Evolutionary conservation across 2,329 filamentous ascomycete species (phyloP), one percentile per base, ranked within the genome.

Genomic region (Neofusicoccum parvum): DNA sequence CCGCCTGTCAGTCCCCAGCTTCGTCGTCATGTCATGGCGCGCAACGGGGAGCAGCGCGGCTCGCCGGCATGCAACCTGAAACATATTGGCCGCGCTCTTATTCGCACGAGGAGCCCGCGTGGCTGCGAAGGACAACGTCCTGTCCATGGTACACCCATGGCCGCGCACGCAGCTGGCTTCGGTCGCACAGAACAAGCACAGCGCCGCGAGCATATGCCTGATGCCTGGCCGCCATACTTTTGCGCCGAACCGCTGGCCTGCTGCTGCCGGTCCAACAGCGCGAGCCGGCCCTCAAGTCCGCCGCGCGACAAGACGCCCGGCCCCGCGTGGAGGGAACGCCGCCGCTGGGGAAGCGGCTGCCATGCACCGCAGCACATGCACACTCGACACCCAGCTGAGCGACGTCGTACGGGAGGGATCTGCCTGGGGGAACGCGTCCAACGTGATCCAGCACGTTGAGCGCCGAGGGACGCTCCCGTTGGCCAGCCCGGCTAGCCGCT

Each of bases 81-180:
- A 62, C 58, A 62, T 62, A 36, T 62, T 49, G 43, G 32, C 58
- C 37, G 58, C 58, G 45, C 58, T 62, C 43, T 23, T 36, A 62
- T 63, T 63, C 60, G 62, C 62, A 65, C 62, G 62, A 49, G 49
- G 50, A 58, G 20, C 43, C 63, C 51, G 51, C 51, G 63, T 65
- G 63, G 63, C 63, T 49, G 54, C 45, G 48, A 50, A 62, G 46
- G 45, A 62, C 58, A 62, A 49, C 45, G 46, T 39, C 58, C 27
- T 27, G 46, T 49, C 32, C 58, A 48, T 62, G 58, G 58, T 36
- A 27, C 45, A 62, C 43, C 58, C 58, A 49, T 50, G 58, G 58
- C 48, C 48, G 23, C 34, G 45, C 58, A 27, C 54, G 45, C 58
- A 49, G 58, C 62, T 54, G 56, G 41, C 56, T 60, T 48, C 56